Base-by-base conservation (phyloP, 1,284 basidiomycete genomes). In the Rhodotorula sp. region DNA sequence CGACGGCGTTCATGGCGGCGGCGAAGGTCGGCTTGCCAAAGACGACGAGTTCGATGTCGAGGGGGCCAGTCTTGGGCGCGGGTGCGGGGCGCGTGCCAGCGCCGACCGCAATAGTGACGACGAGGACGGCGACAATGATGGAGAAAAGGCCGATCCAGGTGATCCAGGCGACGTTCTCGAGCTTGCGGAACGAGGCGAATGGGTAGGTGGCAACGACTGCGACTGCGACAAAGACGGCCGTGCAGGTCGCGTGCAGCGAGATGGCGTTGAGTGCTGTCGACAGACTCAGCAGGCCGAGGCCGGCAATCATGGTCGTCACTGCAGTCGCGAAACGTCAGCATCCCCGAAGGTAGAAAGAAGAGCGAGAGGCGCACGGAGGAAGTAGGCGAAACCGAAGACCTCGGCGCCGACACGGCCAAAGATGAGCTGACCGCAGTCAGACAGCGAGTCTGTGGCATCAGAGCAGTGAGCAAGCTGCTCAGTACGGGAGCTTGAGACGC, bases 81-180 rank as follows among this genome's bases (percentile, higher is more conserved):
- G 81, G 77, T 46, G 86, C 83, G 34, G 80, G 82, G 13, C 85
- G 82, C 7, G 81, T 79, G 71, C 84, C 84, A 14, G 78, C 73
- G 9, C 85, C 85, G 53, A 86, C 85, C 17, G 85, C 87, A 56
- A 85, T 80, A 84, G 78, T 80, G 42, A 82, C 72, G 34, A 78
- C 79, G 61, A 82, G 66, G 67, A 82, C 78, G 45, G 81, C 63
- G 16, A 50, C 12, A 14, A 73, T n/a, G 44, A 75, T 68, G 46
- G 57, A 65, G 42, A 48, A 64, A 41, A 80, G 71, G 23, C 80
- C 81, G 60, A 79, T 62, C 81, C 81, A 82, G 0, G 80, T 80
- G 54, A 83, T 64, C 74, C 78, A 81, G 7, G 79, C 75, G 50
- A 83, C 78, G 55, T 79, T 77, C 58, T 79, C 78, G 49, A 82